These are phyloP conservation scores for Mortierella polycephala DNA, from an alignment of 371 early-diverging fungal species.

Conservation along the genomic window DNA sequence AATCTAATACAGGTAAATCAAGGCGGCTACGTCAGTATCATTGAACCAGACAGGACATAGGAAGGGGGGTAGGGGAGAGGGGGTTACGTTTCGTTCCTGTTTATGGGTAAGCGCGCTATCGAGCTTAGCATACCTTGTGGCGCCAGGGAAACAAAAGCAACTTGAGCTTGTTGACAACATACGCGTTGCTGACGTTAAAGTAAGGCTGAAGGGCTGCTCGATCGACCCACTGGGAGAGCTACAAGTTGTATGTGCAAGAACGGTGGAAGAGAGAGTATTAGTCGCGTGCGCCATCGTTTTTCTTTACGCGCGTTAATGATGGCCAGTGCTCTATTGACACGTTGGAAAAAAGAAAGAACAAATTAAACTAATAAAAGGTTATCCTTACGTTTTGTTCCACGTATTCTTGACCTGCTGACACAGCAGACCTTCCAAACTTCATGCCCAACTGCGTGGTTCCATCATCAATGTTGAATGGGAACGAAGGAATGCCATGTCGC, in stretches of 20 bases:
- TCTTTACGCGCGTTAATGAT: background rate
- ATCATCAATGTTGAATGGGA: conserved; percentile 64
- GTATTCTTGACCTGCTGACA: conserved; percentile 89
- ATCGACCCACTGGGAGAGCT: conserved; percentile 89
- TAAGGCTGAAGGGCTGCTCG: conserved; percentile 90
- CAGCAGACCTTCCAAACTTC: conserved; percentile 93
- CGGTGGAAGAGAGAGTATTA: conserved; percentile 8
- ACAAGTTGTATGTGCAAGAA: conserved; percentile 7
- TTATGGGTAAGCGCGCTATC: background rate
- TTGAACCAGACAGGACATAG: background rate
- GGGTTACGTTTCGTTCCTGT: conserved; percentile 5
- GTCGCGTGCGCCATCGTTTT: background rate
- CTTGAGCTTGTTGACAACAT: conserved; percentile 90
- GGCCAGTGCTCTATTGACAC: conserved; percentile 19
- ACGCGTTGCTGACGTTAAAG: conserved; percentile 96
- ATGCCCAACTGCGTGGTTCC: conserved; percentile 95
- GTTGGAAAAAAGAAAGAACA: conserved; percentile 2
- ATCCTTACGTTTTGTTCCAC: conserved; percentile 90
- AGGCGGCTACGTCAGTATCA: background rate
- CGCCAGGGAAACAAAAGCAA: conserved; percentile 96
- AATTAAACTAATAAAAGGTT: background rate
- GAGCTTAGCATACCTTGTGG: conserved; percentile 73
- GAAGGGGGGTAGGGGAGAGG: background rate
- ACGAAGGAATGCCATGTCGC: conserved; percentile 56
- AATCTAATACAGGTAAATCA: conserved; percentile 55